phyloP scores from a whole-genome alignment of 352 stramenopile species.

The Globisporangium sylvaticum region DNA sequence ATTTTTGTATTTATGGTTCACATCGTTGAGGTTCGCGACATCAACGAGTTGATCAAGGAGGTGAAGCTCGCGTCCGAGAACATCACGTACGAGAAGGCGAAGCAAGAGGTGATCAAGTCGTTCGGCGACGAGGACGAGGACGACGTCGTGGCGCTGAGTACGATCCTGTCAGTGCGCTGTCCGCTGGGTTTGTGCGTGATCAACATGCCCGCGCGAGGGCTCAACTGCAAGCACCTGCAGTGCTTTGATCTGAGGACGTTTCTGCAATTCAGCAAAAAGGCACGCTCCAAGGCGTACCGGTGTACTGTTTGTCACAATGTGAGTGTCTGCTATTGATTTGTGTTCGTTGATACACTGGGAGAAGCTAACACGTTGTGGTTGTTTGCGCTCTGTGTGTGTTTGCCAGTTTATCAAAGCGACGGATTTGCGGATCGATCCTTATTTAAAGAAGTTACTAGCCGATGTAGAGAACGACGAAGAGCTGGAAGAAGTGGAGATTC shows the following conservation, averaged over 20 bases:
- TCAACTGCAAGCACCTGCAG: conserved; percentile 92
- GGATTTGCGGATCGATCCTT: conserved; percentile 87
- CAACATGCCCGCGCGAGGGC: conserved; percentile 81
- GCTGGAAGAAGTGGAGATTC: conserved; percentile 90
- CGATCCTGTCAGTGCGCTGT: conserved; percentile 88
- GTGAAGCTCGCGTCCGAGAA: conserved; percentile 54
- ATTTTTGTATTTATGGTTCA: conserved; percentile 74
- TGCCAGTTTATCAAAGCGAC: conserved; percentile 82
- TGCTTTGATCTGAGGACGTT: conserved; percentile 95
- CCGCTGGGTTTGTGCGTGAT: conserved; percentile 87
- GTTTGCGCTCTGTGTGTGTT: conserved; percentile 4
- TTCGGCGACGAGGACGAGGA: conserved; percentile 81
- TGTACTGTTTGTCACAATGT: conserved; percentile 91
- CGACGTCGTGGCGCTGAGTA: conserved; percentile 81
- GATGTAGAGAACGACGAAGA: conserved; percentile 79
- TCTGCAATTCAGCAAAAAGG: conserved; percentile 87
- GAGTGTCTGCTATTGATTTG: conserved; percentile 15
- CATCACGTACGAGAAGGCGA: conserved; percentile 71
- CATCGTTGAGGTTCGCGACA: conserved; percentile 61
- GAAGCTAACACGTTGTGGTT: not conserved
- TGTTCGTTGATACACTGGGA: not conserved
- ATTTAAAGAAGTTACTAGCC: conserved; percentile 87
- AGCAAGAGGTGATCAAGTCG: conserved; percentile 73
- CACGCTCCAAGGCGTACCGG: conserved; percentile 83
- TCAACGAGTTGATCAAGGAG: conserved; percentile 59